Evolutionary conservation across 1,284 basidiomycete species (phyloP).

Genomic region (Leccinum angustisporum): DNA sequence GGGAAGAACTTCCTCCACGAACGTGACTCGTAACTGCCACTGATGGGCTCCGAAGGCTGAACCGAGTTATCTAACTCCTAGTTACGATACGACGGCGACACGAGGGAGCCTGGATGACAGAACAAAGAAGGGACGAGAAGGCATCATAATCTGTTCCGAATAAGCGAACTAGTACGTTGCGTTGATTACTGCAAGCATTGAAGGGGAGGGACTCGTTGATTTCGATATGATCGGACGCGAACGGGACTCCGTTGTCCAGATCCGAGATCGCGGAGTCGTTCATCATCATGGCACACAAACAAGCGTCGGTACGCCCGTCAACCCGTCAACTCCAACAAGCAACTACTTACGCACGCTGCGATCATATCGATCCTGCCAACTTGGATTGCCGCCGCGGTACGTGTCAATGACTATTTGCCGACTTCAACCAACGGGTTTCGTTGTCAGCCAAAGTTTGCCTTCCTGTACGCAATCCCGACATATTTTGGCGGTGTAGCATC

Average conservation of each 20-base stretch:
- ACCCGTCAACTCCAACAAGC: too few relatives aligned
- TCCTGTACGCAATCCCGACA: not conserved
- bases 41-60: not conserved
- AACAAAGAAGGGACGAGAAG: not conserved
- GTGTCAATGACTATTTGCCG: not conserved
- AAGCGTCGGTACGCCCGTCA: not conserved
- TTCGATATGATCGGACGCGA: not conserved
- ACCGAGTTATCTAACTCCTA: not conserved
- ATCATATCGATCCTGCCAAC: not conserved
- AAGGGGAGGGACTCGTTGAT: not conserved
- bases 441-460: not conserved
- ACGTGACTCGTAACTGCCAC: not conserved
- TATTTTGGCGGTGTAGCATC: not conserved
- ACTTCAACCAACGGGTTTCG: not conserved
- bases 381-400: not conserved
- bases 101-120: not conserved
- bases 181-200: not conserved
- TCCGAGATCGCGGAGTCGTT: not conserved
- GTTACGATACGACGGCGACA: not conserved
- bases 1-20: not conserved
- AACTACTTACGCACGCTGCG: not conserved
- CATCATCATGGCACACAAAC: not conserved
- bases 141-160: not conserved
- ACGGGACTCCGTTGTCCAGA: not conserved
- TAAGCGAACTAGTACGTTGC: slow-evolving; percentile 10